Base-by-base conservation (phyloP, 2,329 filamentous ascomycete species). In the Aspergillus fijiensis region DNA sequence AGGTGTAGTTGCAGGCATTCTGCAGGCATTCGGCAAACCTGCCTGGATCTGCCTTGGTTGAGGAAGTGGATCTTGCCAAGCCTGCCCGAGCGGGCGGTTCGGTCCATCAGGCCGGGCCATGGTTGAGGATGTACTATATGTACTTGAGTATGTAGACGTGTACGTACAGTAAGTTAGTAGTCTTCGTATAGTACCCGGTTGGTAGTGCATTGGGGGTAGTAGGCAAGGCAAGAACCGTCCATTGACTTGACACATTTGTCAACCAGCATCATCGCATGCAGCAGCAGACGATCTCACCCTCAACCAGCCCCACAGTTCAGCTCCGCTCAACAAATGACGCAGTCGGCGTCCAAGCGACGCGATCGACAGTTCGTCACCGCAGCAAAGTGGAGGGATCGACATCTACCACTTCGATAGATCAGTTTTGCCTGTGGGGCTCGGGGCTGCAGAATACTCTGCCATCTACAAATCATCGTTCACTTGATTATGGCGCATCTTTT, bases 311-410 rank as follows among this genome's bases (percentile, higher is more conserved):
- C 55, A 51, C 49, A 50, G 55, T 48, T 55, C 51, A 51, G 56
- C 39, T n/a, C 60, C 27, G 7, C 7, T 9, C 31, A 55, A 55
- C 21, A 31, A 55, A 57, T 56, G 45, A 31, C 54, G 53, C 42
- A 49, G 23, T 49, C 25, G 5, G 29, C 29, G 27, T 11, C 16
- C 14, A 51, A 21, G 48, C 23, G 23, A 31, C 21, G n/a, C 33
- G 23, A 42, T 59, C 39, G 42, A 60, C 33, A 35, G 61, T 45
- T 45, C 39, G 16, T 19, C 14, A 7, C 39, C 7, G n/a, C n/a
- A 19, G 16, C n/a, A 19, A 45, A 19, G 33, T 4, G 33, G 33
- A 35, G 11, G 4, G 33, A 35, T 35, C 33, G 12, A 35, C 33
- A 16, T 16, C 11, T 4, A 35, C 5, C 12, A 35, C 33, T 19